Base-by-base conservation (phyloP, 768 basidiomycete genomes). In the Phylloporus arenicola region DNA sequence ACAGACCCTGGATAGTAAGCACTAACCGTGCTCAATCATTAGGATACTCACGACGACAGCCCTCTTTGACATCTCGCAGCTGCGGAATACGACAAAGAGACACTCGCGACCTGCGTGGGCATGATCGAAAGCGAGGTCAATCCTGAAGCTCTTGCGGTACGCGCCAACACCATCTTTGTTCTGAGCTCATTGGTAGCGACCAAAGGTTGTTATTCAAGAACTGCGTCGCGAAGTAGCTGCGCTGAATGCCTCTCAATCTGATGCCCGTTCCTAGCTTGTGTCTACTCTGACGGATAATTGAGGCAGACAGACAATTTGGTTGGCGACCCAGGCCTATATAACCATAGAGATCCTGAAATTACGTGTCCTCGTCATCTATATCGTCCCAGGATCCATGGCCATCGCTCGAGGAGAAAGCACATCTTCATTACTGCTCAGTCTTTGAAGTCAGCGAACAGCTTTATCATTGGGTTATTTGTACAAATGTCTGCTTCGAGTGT, bases 121-220 rank as follows among this genome's bases (percentile, higher is more conserved):
- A 84, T 95, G 86, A 92, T 95, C 58, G 92, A 95, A 70, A 84
- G 81, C 53, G 92, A 92, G 16, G 88, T 88, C 42, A 95, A 94
- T 66, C 90, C 92, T 11, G 91, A 94, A 61, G 92, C 91, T 0
- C 75, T 95, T 41, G 92, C 92, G 58, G 92, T 94, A 64, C 48
- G 83, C n/a, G 7, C 13, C 34, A 20, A 33, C 43, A 13, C n/a
- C 13, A 40, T 16, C 7, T 12, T 33, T 34, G n/a, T 16, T 30
- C 40, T 44, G 42, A 22, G 44, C n/a, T 59, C 45, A 50, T 25
- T 17, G n/a, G n/a, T 48, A 14, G 48, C 42, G 19, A 48, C n/a
- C 34, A 19, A 43, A 93, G 89, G 87, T 85, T 31, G 88, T 92
- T 3, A 81, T 93, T 47, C 87, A 88, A 61, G 90, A 92, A 64